These are phyloP conservation scores for Triangularia setosa DNA, from an alignment of 2,329 filamentous ascomycete genomes.

Conservation along the genomic window DNA sequence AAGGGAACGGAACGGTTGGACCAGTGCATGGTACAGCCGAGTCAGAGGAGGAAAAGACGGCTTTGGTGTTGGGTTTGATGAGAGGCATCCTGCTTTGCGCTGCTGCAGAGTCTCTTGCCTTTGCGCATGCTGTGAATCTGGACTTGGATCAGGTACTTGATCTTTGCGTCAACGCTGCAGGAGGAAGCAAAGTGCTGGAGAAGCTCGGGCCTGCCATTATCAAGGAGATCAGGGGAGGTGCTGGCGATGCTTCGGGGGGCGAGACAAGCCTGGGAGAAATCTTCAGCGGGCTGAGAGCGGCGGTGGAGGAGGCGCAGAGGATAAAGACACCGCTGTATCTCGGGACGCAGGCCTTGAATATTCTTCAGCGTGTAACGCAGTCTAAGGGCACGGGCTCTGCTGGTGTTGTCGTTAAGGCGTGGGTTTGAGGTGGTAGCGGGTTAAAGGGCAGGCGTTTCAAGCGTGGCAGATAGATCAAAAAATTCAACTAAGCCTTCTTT, in stretches of 20 bases:
- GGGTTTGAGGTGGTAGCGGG: slow-evolving; percentile 10
- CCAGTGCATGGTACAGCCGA: slow-evolving; percentile 27
- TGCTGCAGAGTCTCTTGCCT: slow-evolving; percentile 41
- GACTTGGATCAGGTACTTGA: slow-evolving; percentile 44
- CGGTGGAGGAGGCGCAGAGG: slow-evolving; percentile 40
- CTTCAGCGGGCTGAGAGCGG: slow-evolving; percentile 33
- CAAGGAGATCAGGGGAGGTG: slow-evolving; percentile 30
- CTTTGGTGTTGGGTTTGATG: slow-evolving; percentile 38
- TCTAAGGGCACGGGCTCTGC: slow-evolving; percentile 22
- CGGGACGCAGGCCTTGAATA: slow-evolving; percentile 37
- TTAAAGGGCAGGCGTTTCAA: too few species aligned
- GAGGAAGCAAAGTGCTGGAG: slow-evolving; percentile 39
- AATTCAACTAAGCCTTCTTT: too few species aligned
- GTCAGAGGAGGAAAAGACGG: slow-evolving; percentile 36
- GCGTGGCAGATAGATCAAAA: too few species aligned
- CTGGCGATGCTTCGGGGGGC: slow-evolving; percentile 13
- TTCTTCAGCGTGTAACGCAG: slow-evolving; percentile 33
- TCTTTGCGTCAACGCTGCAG: slow-evolving; percentile 44
- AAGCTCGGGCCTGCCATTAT: slow-evolving; percentile 38
- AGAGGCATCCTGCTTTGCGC: slow-evolving; percentile 43
- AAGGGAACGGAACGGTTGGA: slow-evolving; percentile 35
- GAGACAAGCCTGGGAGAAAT: slow-evolving; percentile 30
- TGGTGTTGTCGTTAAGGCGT: slow-evolving; percentile 28
- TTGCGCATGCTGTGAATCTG: slow-evolving; percentile 38
- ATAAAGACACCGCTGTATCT: slow-evolving; percentile 40